Conservation (phyloP, 768 basidiomycete species). For the Porphyrellus cyaneotinctus region DNA sequence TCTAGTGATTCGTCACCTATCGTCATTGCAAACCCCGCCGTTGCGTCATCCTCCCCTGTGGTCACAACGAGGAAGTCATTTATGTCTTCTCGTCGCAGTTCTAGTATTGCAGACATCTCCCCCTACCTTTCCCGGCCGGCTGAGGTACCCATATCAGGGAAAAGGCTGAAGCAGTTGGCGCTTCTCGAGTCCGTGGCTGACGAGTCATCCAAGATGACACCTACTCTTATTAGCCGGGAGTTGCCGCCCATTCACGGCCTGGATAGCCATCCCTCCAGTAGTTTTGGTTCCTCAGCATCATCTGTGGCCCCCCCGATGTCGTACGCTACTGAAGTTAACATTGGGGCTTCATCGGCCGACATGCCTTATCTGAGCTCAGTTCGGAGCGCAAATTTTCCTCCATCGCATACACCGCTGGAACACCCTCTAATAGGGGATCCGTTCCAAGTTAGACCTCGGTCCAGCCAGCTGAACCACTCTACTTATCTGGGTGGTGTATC, state of each 20-base stretch:
- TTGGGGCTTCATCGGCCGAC: conserved; percentile 34
- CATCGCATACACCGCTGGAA: conserved; percentile 6
- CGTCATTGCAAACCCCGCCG: not conserved
- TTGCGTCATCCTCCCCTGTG: conserved; percentile 10
- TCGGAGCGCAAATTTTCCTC: conserved; percentile 5
- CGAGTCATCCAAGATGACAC: conserved; percentile 65
- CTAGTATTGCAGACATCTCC: conserved; percentile 62
- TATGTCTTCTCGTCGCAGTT: conserved; percentile 32
- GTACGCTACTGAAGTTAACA: conserved; percentile 15
- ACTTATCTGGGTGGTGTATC: conserved; percentile 10
- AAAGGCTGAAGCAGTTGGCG: conserved; percentile 65
- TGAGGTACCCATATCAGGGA: conserved; percentile 55
- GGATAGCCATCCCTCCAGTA: not conserved
- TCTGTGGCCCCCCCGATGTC: conserved; percentile 26
- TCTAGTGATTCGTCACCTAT: conserved; percentile 10
- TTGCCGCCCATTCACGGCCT: conserved; percentile 12
- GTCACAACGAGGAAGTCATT: conserved; percentile 20
- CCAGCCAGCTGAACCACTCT: conserved; percentile 44
- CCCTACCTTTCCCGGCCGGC: conserved; percentile 58
- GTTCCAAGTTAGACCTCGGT: conserved; percentile 46
- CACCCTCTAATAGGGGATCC: conserved; percentile 21
- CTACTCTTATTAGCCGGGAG: conserved; percentile 31
- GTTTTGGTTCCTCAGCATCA: conserved; percentile 22
- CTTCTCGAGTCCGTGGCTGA: conserved; percentile 68
- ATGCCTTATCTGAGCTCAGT: conserved; percentile 4